Evolutionary conservation across 805 yeast genomes (phyloP), one percentile per base, ranked within the genome.

Genomic region (Candida schatavii): DNA sequence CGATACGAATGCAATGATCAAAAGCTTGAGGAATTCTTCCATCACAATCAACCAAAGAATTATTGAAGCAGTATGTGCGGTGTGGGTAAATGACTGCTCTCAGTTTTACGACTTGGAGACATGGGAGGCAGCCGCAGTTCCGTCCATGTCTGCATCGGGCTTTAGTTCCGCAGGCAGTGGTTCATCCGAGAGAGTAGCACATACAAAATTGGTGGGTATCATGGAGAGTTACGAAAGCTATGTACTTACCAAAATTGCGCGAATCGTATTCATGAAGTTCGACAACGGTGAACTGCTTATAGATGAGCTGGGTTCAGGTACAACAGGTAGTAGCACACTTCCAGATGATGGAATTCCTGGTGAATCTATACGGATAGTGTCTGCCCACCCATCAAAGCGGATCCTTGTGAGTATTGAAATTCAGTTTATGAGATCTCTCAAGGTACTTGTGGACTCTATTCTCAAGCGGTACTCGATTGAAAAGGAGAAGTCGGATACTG

Each of bases 51-150:
- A 64, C 43, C 75, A 68, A 48, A 59, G 59, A 36, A 61, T 68
- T 11, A 45, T 69, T 39, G 74, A 70, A 49, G 73, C 71, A 1
- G 49, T 62, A 2, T 70, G 74, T 47, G 58, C 74, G 3, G 66
- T 65, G 0, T 70, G 74, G 74, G 68, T 69, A 3, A 70, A 70
- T 44, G 75, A 70, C 45, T 68, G 74, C 46, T 57, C 70, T 2
- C 75, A 70, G 44, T 64, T 70, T 30, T 67, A 64, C 46, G 74
- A 68, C 38, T 51, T 70, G n/a, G 74, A 70, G 42, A 59, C 56
- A 32, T 70, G 74, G 74, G 70, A 61, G 30, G 56, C 57, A 22
- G 59, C 56, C 32, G 6, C 5, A 22, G 43, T 43, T 15, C 44
- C n/a, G 35, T 18, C 28, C 21, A 14, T 26, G 17, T 18, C 28